Evolutionary conservation across 106 monocot genomes (phyloP), one percentile per base, ranked within the genome.

Genomic region (Chionographis japonica): DNA sequence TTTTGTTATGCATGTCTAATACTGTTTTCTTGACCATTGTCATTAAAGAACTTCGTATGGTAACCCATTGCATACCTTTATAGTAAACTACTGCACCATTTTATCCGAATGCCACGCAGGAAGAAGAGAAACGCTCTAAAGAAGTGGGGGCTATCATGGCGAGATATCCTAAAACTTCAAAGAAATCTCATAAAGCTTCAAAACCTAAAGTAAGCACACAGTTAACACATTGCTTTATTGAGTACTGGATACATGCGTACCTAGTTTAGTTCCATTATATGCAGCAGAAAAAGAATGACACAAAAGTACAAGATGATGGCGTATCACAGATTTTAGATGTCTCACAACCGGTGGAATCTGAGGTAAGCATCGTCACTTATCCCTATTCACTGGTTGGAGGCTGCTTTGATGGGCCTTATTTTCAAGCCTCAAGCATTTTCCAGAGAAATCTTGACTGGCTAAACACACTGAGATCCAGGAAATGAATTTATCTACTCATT

Each of bases 61-160:
- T 27, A 27, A 27, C 27, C 27, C 27, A 27, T 1, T 27, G 27
- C 27, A 27, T 27, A 27, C 27, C 27, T 27, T 27, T 27, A 27
- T 27, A 27, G 27, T 27, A 1, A 27, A 27, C 27, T 27, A 27
- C 27, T 27, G 27, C 27, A 27, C 27, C 27, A 27, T 27, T 55
- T 3, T 50, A 6, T 27, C 43, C 8, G 15, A 7, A 50, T 68
- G 36, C 40, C 38, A 12, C 11, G 50, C 69, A 80, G 79, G 79
- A 58, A 43, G 79, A 80, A 62, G 74, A 80, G 68, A 64, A 68
- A 40, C 37, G 79, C 37, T 63, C 52, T 57, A 74, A 69, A 40
- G 52, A 80, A 63, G 15, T 68, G 20, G 69, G 11, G n/a, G 57
- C 51, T 37, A 68, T 38, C 15, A 27, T 27, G 27, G 27, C 27